These are phyloP conservation scores for Yamadazyma laniorum DNA, from an alignment of 805 yeast species.

Conservation along the genomic window DNA sequence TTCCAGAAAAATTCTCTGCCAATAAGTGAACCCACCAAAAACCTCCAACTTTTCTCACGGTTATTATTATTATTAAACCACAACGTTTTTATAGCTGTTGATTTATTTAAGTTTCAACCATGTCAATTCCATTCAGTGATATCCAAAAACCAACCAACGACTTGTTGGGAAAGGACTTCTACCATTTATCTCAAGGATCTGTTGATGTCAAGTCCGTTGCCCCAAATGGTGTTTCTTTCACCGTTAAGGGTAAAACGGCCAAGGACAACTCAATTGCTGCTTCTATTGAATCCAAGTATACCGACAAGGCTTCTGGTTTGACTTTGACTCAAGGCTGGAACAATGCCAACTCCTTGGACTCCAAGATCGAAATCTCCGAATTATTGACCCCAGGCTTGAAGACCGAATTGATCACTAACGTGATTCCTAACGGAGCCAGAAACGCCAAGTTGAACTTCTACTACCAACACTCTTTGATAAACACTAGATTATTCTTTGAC, in stretches of 20 bases:
- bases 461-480: slow-evolving; percentile 90
- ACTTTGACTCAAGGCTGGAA: slow-evolving; percentile 98
- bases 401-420: slow-evolving; percentile 84
- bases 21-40: background rate
- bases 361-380: slow-evolving; percentile 90
- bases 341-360: slow-evolving; percentile 85
- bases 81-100: too few relatives aligned
- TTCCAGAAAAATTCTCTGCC: background rate
- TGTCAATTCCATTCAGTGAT: slow-evolving; percentile 87
- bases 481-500: slow-evolving; percentile 93
- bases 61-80: too few relatives aligned
- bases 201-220: slow-evolving; percentile 90
- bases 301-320: slow-evolving; percentile 89
- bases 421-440: slow-evolving; percentile 81
- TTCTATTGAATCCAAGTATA: slow-evolving; percentile 84
- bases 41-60: background rate
- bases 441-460: slow-evolving; percentile 86
- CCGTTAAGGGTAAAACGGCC: slow-evolving; percentile 86
- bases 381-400: slow-evolving; percentile 93
- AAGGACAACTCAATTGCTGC: slow-evolving; percentile 83
- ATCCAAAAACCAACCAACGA: slow-evolving; percentile 90
- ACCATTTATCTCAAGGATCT: slow-evolving; percentile 83
- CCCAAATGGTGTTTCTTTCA: slow-evolving; percentile 94
- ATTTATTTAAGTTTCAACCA: too few relatives aligned
- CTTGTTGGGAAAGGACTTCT: slow-evolving; percentile 88